These are phyloP conservation scores for Globisporangium mamillatum DNA, from an alignment of 352 stramenopile species.

Conservation along the genomic window DNA sequence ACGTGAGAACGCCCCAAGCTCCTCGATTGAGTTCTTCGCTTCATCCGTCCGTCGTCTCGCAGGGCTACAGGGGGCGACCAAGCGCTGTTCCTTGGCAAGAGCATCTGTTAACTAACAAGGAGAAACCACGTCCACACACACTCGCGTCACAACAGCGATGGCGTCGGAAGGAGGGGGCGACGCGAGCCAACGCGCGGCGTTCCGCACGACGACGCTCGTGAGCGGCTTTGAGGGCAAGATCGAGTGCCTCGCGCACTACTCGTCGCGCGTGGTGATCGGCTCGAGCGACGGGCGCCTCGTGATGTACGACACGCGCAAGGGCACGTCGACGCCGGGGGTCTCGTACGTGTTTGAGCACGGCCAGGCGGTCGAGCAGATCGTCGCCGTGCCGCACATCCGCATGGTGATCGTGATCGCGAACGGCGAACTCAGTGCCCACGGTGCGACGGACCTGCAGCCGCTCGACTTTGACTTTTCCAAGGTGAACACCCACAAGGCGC, in stretches of 20 bases:
- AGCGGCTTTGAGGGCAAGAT: slow-evolving; percentile 77
- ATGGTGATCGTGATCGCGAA: slow-evolving; percentile 85
- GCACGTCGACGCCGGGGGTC: slow-evolving; percentile 48
- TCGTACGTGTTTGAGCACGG: slow-evolving; percentile 76
- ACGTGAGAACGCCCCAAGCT: slow-evolving; percentile 5
- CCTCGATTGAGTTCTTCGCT: slow-evolving; percentile 5
- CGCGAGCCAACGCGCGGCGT: slow-evolving; percentile 53
- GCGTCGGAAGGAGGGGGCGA: slow-evolving; percentile 20
- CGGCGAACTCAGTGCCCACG: slow-evolving; percentile 65
- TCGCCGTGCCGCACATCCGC: slow-evolving; percentile 84
- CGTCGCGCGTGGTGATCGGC: slow-evolving; percentile 80
- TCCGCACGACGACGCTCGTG: slow-evolving; percentile 74
- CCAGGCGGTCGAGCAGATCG: slow-evolving; percentile 71
- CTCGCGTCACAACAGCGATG: slow-evolving; percentile 6
- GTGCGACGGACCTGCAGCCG: slow-evolving; percentile 75
- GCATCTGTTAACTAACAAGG: not conserved
- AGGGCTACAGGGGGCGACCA: not conserved
- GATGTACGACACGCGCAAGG: slow-evolving; percentile 88
- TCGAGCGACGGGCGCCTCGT: slow-evolving; percentile 76
- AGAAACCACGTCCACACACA: not conserved
- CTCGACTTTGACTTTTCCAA: slow-evolving; percentile 76
- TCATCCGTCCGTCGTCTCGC: not conserved
- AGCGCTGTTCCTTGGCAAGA: too few species aligned
- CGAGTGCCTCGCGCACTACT: slow-evolving; percentile 85
- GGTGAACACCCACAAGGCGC: slow-evolving; percentile 72